phyloP scores from a whole-genome alignment of 2,329 filamentous ascomycete genomes.

The Neofusicoccum cordaticola region DNA sequence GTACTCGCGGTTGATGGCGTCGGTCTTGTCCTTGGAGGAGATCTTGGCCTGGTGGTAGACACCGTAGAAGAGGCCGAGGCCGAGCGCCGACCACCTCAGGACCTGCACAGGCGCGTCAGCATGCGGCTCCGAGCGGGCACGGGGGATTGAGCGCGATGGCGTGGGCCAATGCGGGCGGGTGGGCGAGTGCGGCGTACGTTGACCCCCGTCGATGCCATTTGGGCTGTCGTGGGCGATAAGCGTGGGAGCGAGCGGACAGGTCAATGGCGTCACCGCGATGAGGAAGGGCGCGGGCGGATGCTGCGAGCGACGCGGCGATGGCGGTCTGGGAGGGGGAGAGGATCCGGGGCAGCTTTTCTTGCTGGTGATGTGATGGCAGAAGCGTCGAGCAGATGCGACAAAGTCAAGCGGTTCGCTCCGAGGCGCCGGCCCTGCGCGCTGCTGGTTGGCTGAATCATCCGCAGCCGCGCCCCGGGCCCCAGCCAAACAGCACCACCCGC shows the following conservation, averaged over 20 bases:
- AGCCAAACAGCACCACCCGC: background rate
- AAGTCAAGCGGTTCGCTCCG: conserved; percentile 16
- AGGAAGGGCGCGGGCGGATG: conserved; percentile 11
- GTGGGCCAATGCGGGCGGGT: conserved; percentile 4
- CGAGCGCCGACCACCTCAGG: conserved; percentile 93
- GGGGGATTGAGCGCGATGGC: background rate
- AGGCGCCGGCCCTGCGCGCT: conserved; percentile 2
- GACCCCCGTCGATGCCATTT: conserved; percentile 36
- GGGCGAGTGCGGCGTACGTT: conserved; percentile 45
- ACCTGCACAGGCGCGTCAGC: conserved; percentile 58
- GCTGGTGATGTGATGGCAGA: conserved; percentile 14
- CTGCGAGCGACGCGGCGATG: conserved; percentile 11
- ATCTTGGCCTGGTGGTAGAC: conserved; percentile 88
- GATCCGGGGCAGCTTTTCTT: conserved; percentile 13
- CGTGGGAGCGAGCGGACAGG: conserved; percentile 8
- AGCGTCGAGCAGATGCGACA: conserved; percentile 15
- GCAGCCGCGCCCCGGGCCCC: background rate
- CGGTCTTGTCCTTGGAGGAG: conserved; percentile 65
- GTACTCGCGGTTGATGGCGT: conserved; percentile 76
- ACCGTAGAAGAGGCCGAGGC: conserved; percentile 89
- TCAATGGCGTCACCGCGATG: conserved; percentile 18
- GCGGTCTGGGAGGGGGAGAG: background rate
- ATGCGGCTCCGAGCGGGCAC: background rate
- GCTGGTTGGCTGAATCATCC: conserved; percentile 17
- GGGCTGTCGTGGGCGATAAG: conserved; percentile 8